Evolutionary conservation across 2,329 filamentous ascomycete genomes (phyloP).

Genomic region (Neobulgaria alba): DNA sequence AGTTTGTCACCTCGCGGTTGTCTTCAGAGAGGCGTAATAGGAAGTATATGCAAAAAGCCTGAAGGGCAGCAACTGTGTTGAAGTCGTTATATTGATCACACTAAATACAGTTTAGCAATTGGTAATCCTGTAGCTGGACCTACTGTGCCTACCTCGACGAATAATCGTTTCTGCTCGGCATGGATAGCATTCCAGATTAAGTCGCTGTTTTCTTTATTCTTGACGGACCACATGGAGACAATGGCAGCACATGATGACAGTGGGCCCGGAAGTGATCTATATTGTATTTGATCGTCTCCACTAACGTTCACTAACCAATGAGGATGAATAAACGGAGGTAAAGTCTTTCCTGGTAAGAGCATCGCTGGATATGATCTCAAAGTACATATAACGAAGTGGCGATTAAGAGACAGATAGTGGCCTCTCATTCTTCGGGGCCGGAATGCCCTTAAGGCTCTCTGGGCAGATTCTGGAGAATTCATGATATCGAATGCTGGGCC

Average conservation of each 20-base stretch:
- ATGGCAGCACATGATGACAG: conserved; percentile 11
- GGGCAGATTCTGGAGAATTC: too few relatives aligned
- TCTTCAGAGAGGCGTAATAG: conserved; percentile 12
- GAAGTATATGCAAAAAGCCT: conserved; percentile 14
- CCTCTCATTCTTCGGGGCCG: background rate
- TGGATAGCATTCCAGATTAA: conserved; percentile 15
- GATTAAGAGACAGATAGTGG: conserved; percentile 8
- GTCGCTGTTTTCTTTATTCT: conserved; percentile 10
- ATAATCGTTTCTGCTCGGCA: conserved; percentile 14
- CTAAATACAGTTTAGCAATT: conserved; percentile 3
- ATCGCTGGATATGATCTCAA: conserved; percentile 15
- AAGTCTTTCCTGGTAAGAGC: conserved; percentile 7
- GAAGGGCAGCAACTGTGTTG: conserved; percentile 13
- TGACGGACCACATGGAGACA: conserved; percentile 8
- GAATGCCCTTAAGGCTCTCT: conserved; percentile 9
- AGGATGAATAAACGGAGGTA: conserved; percentile 18
- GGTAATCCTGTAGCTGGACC: background rate
- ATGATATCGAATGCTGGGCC: too few relatives aligned
- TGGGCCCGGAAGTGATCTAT: conserved; percentile 2
- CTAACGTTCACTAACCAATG: background rate
- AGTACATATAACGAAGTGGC: conserved; percentile 11
- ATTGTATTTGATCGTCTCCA: background rate
- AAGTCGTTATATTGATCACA: conserved; percentile 3
- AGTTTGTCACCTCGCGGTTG: conserved; percentile 10
- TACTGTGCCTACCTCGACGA: conserved; percentile 8